Percentiles rank a stretch among this genome's conserved stretches.
phyloP scores from a whole-genome alignment of 2,329 filamentous ascomycete genomes.

The Orbilia brochopaga region DNA sequence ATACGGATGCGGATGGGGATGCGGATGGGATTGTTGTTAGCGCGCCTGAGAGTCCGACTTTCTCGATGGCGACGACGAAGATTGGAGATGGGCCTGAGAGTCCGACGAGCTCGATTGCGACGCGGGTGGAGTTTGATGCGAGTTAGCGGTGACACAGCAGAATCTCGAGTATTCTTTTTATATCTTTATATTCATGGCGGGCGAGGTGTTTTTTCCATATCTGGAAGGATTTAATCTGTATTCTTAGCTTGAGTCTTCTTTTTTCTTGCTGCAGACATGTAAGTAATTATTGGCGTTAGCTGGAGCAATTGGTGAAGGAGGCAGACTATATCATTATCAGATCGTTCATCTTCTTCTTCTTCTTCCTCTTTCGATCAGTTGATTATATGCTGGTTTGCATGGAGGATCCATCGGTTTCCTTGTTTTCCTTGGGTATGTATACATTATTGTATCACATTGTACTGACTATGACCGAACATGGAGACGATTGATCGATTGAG shows the following conservation, averaged over 20 bases:
- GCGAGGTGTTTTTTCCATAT: background rate
- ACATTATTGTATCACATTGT: too few species aligned
- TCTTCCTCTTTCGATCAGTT: background rate
- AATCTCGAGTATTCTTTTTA: background rate
- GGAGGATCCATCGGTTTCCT: too few species aligned
- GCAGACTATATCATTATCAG: slow-evolving; percentile 12
- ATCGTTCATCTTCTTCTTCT: slow-evolving; percentile 12
- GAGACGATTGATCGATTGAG: background rate
- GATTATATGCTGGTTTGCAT: too few species aligned
- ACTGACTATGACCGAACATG: slow-evolving; percentile 1
- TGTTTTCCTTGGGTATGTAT: too few species aligned
- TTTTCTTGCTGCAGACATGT: background rate
- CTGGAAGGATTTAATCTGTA: background rate
- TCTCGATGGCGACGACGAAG: slow-evolving; percentile 55
- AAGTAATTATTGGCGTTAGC: slow-evolving; percentile 49
- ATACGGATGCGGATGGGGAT: slow-evolving; percentile 43
- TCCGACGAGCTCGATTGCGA: slow-evolving; percentile 19
- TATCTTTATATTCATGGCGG: background rate
- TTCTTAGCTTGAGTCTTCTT: slow-evolving; percentile 4
- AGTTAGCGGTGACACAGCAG: slow-evolving; percentile 8
- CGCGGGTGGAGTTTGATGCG: slow-evolving; percentile 56
- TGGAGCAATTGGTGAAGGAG: slow-evolving; percentile 41
- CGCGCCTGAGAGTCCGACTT: slow-evolving; percentile 9
- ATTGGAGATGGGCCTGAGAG: slow-evolving; percentile 51
- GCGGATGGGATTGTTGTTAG: slow-evolving; percentile 54